A percentile compares a stretch with the other conserved stretches of the same genome.
Evolutionary conservation across 495 filamentous ascomycete genomes (phyloP).

Genomic region (Penicillium mononematosum): DNA sequence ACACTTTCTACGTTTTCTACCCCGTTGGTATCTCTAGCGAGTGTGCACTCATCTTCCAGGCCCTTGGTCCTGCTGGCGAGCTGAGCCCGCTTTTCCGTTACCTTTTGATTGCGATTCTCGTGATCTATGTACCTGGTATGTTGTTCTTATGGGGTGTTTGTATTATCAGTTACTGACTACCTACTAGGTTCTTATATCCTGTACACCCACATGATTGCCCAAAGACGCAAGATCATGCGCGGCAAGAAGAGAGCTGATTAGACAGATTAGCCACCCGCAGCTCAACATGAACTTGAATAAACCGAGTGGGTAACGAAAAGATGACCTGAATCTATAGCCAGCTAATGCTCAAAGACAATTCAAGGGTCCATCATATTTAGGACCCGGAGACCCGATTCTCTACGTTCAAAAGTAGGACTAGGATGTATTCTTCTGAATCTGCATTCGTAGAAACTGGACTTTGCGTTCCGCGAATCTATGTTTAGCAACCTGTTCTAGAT

Average conservation of each 20-base stretch:
- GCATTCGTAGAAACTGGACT: no score
- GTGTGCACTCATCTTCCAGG: slow-evolving; percentile 68
- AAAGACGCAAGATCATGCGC: slow-evolving; percentile 71
- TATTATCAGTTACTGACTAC: slow-evolving; percentile 18
- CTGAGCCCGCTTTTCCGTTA: slow-evolving; percentile 52
- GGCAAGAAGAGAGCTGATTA: slow-evolving; percentile 33
- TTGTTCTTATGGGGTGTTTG: slow-evolving; percentile 7
- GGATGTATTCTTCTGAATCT: no score
- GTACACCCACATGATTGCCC: slow-evolving; percentile 91
- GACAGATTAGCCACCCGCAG: no score
- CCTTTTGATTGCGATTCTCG: slow-evolving; percentile 61
- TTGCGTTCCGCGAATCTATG: no score
- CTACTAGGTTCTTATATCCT: slow-evolving; percentile 75
- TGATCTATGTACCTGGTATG: slow-evolving; percentile 80
- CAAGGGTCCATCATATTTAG: neutral
- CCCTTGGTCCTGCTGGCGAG: slow-evolving; percentile 57
- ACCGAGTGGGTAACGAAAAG: neutral
- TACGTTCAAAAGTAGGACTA: no score
- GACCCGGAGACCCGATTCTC: neutral
- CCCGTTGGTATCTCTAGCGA: slow-evolving; percentile 88
- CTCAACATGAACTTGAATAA: neutral
- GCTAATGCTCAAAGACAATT: neutral
- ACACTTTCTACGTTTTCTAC: slow-evolving; percentile 89
- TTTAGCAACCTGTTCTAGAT: no score
- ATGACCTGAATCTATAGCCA: neutral